phyloP scores from a whole-genome alignment of 2,329 filamentous ascomycete species.

The Fusarium stilboides region DNA sequence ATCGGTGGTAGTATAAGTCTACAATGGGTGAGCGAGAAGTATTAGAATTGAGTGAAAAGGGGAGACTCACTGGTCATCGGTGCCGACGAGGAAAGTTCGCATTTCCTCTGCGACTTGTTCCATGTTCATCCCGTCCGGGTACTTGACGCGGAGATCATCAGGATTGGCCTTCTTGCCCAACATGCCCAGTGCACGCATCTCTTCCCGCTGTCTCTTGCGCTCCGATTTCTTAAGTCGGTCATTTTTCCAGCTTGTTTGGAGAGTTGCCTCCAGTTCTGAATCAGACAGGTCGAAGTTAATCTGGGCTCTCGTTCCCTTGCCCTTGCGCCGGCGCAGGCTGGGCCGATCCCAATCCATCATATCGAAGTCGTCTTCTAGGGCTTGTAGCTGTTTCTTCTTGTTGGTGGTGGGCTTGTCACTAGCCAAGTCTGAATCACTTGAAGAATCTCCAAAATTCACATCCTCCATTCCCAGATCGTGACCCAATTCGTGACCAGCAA shows the following conservation, averaged over 20 bases:
- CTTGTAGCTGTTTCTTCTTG: conserved; percentile 57
- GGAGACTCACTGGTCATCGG: conserved; percentile 71
- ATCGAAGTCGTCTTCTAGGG: conserved; percentile 77
- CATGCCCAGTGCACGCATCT: conserved; percentile 75
- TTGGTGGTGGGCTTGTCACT: conserved; percentile 44
- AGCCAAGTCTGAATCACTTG: conserved; percentile 36
- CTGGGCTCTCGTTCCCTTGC: conserved; percentile 72
- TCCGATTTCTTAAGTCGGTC: conserved; percentile 80
- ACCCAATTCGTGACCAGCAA: conserved; percentile 44
- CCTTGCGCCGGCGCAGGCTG: conserved; percentile 73
- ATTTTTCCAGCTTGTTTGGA: conserved; percentile 74
- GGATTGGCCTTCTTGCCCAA: conserved; percentile 72
- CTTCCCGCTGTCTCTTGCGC: conserved; percentile 79
- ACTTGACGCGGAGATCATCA: conserved; percentile 77
- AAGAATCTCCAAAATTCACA: conserved; percentile 32
- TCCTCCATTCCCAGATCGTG: conserved; percentile 41
- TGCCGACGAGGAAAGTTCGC: conserved; percentile 75
- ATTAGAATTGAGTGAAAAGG: background rate
- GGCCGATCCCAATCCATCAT: conserved; percentile 86
- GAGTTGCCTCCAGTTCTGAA: conserved; percentile 73
- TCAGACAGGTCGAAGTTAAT: conserved; percentile 71
- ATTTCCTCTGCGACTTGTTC: conserved; percentile 82
- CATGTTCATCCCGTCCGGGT: conserved; percentile 79
- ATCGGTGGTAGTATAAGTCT: conserved; percentile 87
- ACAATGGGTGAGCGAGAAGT: conserved; percentile 22